phyloP scores from a whole-genome alignment of 2,329 filamentous ascomycete species.

The Fusarium brachygibbosum region DNA sequence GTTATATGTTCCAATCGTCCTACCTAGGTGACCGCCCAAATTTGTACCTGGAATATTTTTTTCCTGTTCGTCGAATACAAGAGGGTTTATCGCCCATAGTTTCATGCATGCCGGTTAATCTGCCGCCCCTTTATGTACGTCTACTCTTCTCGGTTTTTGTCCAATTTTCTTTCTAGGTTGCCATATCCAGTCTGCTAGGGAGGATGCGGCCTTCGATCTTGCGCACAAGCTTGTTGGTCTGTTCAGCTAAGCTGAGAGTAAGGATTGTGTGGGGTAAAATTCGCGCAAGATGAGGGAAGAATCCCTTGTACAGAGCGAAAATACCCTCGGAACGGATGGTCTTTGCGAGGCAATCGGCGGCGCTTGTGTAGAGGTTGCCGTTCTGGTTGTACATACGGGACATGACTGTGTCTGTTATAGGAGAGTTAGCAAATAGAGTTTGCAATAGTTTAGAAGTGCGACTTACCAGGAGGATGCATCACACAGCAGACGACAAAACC shows the following conservation, averaged over 20 bases:
- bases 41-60: slow-evolving; percentile 20
- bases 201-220: slow-evolving; percentile 76
- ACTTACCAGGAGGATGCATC: slow-evolving; percentile 93
- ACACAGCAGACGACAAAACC: slow-evolving; percentile 97
- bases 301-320: slow-evolving; percentile 97
- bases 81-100: slow-evolving; percentile 17
- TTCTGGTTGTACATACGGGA: slow-evolving; percentile 99
- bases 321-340: slow-evolving; percentile 92
- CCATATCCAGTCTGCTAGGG: slow-evolving; percentile 54
- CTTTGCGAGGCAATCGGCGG: slow-evolving; percentile 91
- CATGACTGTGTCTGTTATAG: slow-evolving; percentile 87
- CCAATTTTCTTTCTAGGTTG: slow-evolving; percentile 11
- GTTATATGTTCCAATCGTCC: slow-evolving; percentile 39
- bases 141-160: neutral
- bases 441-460: neutral
- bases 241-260: slow-evolving; percentile 92
- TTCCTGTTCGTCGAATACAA: slow-evolving; percentile 33
- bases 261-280: slow-evolving; percentile 97
- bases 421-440: slow-evolving; percentile 9
- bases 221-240: slow-evolving; percentile 93
- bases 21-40: slow-evolving; percentile 31
- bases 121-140: slow-evolving; percentile 2
- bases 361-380: slow-evolving; percentile 93
- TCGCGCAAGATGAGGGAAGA: slow-evolving; percentile 91
- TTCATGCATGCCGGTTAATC: slow-evolving; percentile 10